Evolutionary conservation across 495 filamentous ascomycete species (phyloP).

Genomic region (Neurospora sp.): DNA sequence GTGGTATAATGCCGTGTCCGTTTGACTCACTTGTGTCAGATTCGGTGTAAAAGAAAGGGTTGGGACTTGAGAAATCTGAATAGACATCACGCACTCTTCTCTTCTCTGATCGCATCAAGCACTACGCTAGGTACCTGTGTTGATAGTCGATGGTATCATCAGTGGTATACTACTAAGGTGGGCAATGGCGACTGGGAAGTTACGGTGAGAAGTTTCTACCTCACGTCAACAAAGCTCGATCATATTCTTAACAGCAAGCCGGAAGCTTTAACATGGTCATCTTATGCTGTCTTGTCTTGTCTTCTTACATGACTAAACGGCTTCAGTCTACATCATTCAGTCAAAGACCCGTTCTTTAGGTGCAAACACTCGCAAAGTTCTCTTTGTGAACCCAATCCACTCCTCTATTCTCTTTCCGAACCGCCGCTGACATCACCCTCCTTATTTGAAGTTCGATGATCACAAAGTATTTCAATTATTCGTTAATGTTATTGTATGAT

Average conservation of each 20-base stretch:
- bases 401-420: neutral
- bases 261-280: neutral
- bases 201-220: too few species aligned
- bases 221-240: too few species aligned
- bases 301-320: neutral
- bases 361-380: neutral
- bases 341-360: neutral
- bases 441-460: neutral
- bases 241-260: neutral
- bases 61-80: neutral
- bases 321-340: neutral
- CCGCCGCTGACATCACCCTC: too few species aligned
- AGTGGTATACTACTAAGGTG: neutral
- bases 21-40: too few species aligned
- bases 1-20: too few species aligned
- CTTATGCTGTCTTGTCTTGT: neutral
- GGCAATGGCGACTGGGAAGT: too few species aligned
- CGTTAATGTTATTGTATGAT: neutral
- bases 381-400: neutral
- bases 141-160: neutral
- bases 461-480: neutral
- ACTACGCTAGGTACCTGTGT: neutral
- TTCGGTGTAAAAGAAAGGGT: too few species aligned
- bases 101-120: neutral
- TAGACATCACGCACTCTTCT: too few species aligned